phyloP scores from a whole-genome alignment of 805 yeast species.

The Ogataea paraovalis region DNA sequence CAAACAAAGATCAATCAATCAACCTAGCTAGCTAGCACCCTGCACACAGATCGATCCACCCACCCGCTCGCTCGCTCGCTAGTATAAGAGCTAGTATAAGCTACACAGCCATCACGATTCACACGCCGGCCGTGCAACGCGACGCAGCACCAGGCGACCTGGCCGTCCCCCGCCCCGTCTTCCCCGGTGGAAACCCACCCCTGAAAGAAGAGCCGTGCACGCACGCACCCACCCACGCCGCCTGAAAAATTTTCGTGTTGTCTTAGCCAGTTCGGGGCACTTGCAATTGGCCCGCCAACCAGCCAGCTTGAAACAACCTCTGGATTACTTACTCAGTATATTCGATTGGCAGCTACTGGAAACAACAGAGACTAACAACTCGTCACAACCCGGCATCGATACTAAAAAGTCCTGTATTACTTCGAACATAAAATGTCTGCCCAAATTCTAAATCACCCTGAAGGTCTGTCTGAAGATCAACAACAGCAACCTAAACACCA shows the following conservation, averaged over 20 bases:
- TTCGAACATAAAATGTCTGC: background rate
- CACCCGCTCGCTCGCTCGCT: no score
- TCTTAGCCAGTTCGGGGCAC: background rate
- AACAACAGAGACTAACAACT: background rate
- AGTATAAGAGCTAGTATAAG: no score
- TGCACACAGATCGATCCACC: no score
- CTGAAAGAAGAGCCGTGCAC: background rate
- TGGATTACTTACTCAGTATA: background rate
- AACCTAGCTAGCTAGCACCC: no score
- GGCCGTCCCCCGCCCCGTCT: background rate
- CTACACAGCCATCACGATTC: no score
- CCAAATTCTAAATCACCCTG: background rate
- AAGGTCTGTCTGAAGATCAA: background rate
- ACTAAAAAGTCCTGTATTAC: no score
- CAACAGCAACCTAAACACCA: background rate
- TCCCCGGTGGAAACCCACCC: background rate
- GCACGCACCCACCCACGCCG: background rate
- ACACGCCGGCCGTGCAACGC: no score
- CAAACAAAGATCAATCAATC: no score
- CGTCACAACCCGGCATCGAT: no score
- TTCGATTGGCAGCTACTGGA: background rate
- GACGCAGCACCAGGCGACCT: no score
- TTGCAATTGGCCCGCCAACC: background rate
- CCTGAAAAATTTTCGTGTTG: background rate
- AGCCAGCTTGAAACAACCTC: background rate